A percentile compares a stretch with the other conserved stretches of the same genome.
These are phyloP conservation scores for Picochlorum sp. DNA, from an alignment of 139 green algal genomes.

Conservation along the genomic window DNA sequence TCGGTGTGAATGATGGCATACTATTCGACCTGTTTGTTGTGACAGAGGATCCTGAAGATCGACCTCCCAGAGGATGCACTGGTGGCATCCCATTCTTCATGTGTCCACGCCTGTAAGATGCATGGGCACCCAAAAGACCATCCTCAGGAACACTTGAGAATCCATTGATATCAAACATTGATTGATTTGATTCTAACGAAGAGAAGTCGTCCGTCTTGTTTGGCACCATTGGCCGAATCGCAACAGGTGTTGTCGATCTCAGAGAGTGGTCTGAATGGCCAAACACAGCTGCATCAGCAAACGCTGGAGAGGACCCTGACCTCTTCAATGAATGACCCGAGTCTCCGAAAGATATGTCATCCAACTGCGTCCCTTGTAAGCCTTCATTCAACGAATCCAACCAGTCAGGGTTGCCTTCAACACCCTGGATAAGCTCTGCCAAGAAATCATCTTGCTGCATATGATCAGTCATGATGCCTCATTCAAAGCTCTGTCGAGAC, in stretches of 20 bases:
- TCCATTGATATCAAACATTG: constrained; percentile 9
- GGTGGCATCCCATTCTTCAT: background rate
- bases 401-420: constrained; percentile 3
- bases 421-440: constrained; percentile 6
- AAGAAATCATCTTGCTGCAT: constrained; percentile 1
- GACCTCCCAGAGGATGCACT: background rate
- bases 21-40: background rate
- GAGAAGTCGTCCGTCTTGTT: constrained; percentile 9
- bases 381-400: background rate
- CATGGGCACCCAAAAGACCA: background rate
- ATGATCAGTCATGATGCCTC: no score
- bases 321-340: background rate
- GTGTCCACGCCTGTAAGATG: background rate
- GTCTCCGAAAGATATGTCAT: background rate
- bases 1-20: background rate
- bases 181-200: constrained; percentile 21
- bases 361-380: background rate
- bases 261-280: background rate
- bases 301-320: background rate
- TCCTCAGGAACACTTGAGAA: no score
- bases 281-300: background rate
- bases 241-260: background rate
- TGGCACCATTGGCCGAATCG: constrained; percentile 8
- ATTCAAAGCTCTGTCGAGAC: no score
- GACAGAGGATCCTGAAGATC: background rate